Evolutionary conservation across 768 basidiomycete genomes (phyloP), one percentile per base, ranked within the genome.

Genomic region (Pisolithus orientalis): DNA sequence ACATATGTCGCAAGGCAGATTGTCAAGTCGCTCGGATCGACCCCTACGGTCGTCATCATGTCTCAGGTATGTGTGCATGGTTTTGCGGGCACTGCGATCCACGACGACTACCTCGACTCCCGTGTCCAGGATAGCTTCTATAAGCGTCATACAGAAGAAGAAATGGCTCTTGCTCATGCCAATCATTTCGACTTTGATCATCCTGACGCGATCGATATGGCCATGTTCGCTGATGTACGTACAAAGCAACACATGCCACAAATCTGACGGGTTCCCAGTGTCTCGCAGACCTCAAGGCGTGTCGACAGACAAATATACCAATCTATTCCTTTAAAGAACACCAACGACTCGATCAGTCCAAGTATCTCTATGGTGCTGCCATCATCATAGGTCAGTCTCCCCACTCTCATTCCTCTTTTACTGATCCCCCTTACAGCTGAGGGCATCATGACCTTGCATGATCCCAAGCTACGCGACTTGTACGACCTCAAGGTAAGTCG

Each of bases 321-420:
- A 81, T 95, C 6, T 99, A 99, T 67, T 95, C 93, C 0, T 99
- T 99, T 69, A 76, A 81, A 25, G 77, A 89, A 57, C 96, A 99
- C 69, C 93, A 96, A 65, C 75, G 91, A 53, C 64, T 86, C 27
- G 70, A 79, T 13, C 86, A 91, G 59, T 84, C 78, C 28, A 88
- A 92, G 65, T 94, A 96, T 69, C 72, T 95, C 2, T 97, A 97
- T 65, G 94, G 94, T 4, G 93, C 94, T 11, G 84, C 89, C 16
- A 87, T 97, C 46, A 90, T 96, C 61, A 94, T 96, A 51, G 82
- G 85, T 85, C 57, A 47, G 70, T 63, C 25, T 28, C 45, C 27
- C 29, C n/a, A 37, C 17, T 6, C 4, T 11, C 2, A 11, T 45
- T 9, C 39, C 27, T 28, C n/a, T 17, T 17, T 25, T 28, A 11